Evolutionary conservation across 139 green algal species (phyloP).

Genomic region (Diplosphaera chodatii): DNA sequence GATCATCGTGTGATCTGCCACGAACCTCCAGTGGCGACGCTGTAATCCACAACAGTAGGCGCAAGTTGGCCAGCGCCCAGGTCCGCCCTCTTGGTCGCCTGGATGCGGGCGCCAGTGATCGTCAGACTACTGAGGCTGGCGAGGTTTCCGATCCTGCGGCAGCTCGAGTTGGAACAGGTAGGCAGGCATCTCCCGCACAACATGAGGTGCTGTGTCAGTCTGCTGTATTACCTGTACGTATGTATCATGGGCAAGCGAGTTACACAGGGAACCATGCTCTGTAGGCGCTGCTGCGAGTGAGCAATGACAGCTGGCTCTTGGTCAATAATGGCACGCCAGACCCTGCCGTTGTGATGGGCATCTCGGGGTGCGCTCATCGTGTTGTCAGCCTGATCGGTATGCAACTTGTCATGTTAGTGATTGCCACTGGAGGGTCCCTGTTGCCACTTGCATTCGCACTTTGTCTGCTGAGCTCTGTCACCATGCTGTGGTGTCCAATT

Average conservation of each 20-base stretch:
- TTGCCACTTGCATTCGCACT: neutral
- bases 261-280: too few species aligned
- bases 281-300: constrained; percentile 70
- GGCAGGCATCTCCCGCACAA: too few species aligned
- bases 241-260: too few species aligned
- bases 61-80: too few species aligned
- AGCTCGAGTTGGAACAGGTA: constrained; percentile 85
- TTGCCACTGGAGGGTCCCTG: neutral
- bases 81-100: too few species aligned
- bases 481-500: too few species aligned
- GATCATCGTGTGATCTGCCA: too few species aligned
- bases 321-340: constrained; percentile 75
- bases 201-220: too few species aligned
- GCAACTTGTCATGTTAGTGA: neutral
- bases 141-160: constrained; percentile 53
- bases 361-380: constrained; percentile 93
- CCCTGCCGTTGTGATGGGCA: constrained; percentile 78
- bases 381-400: constrained; percentile 1
- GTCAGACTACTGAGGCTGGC: constrained; percentile 39
- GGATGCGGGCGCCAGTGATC: too few species aligned
- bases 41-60: too few species aligned
- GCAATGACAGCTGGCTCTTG: constrained; percentile 74
- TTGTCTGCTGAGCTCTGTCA: neutral
- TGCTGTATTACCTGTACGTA: too few species aligned
- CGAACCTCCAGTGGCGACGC: too few species aligned